Evolutionary conservation across 306 rosid species (phyloP), one percentile per base, ranked within the genome.

Genomic region (Quercus mongolica): DNA sequence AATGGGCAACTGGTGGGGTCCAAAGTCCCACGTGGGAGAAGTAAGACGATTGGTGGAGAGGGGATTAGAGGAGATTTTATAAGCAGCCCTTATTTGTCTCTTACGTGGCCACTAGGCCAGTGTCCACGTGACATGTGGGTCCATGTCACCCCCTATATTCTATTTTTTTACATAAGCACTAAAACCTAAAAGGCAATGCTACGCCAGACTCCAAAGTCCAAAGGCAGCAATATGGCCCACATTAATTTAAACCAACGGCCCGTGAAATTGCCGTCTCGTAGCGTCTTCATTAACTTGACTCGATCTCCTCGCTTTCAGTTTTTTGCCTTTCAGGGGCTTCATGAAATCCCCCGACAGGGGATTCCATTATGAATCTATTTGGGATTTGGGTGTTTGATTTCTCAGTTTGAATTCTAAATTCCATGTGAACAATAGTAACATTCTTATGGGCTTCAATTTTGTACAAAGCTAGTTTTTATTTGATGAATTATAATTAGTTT

Each of bases 11-110:
- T 64, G 71, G 71, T 71, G 86, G 91, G 94, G 86, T 69, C 92
- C 86, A 25, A 0, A 26, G 17, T 3, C 91, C 94, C 99, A 95
- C 97, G 98, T 95, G 99, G 93, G 94, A 76, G 80, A 57, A 10
- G 33, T 75, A 63, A 64, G 79, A 74, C 71, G 92, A 92, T 95
- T 95, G 99, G 99, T 79, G 83, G 94, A 82, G 91, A 90, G 84
- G 75, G 74, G 97, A 95, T 95, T 77, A 91, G 89, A 75, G 75
- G 83, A 85, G 98, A 94, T 92, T 92, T 88, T 71, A 11, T 26
- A 5, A 31, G 77, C 65, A 17, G 84, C 69, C 77, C 28, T 62
- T 58, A 76, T 71, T 88, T 65, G 65, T 38, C 68, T 76, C 70
- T 71, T 67, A 90, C 89, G 92, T 90, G 97, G 91, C 89, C 49